A percentile compares a stretch with the other conserved stretches of the same genome.
Conservation (phyloP, 2,329 filamentous ascomycete genomes). For the Lojkania enalia region DNA sequence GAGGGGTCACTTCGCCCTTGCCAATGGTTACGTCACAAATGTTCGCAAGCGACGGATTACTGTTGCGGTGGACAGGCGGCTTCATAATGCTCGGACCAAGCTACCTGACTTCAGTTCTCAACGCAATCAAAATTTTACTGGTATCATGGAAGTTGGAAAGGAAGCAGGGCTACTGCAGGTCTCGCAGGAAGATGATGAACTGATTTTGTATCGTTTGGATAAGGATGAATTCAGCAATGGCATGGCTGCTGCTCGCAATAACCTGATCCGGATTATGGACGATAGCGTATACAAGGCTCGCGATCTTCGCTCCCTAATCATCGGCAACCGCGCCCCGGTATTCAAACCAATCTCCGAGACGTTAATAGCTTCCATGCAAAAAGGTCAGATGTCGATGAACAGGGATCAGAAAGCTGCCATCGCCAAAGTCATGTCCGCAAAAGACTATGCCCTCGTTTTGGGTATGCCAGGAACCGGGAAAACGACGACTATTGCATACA, state of each 20-base stretch:
- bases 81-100: conserved; percentile 82
- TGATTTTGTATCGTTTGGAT: conserved; percentile 79
- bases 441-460: conserved; percentile 94
- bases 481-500: conserved; percentile 96
- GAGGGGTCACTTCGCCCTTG: conserved; percentile 89
- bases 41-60: conserved; percentile 76
- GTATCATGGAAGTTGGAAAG: conserved; percentile 82
- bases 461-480: conserved; percentile 99
- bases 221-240: conserved; percentile 99
- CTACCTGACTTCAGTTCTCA: conserved; percentile 74
- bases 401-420: conserved; percentile 85
- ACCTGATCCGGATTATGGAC: conserved; percentile 89
- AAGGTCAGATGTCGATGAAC: conserved; percentile 70
- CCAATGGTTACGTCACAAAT: conserved; percentile 85
- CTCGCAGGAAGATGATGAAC: conserved; percentile 53
- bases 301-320: conserved; percentile 76
- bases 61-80: conserved; percentile 84
- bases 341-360: conserved; percentile 71
- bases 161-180: conserved; percentile 47
- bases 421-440: conserved; percentile 91
- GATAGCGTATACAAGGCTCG: conserved; percentile 70
- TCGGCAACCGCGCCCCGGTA: conserved; percentile 72
- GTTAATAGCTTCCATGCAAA: conserved; percentile 60
- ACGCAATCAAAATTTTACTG: conserved; percentile 82
- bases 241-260: conserved; percentile 93